These are phyloP conservation scores for Citrullus colocynthis DNA, from an alignment of 306 rosid genomes.

Conservation along the genomic window DNA sequence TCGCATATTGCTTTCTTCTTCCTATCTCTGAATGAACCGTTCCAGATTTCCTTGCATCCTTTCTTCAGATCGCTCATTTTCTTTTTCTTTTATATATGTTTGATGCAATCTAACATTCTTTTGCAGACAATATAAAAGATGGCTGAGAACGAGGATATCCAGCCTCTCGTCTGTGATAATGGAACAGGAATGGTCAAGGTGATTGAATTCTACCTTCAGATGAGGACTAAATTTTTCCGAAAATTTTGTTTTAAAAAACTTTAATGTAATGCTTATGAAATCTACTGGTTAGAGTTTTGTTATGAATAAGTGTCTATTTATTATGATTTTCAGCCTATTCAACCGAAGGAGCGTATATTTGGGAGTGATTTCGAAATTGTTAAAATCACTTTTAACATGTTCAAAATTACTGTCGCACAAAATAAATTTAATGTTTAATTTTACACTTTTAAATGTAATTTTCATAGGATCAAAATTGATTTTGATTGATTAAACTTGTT, in stretches of 20 bases:
- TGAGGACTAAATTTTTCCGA: background rate
- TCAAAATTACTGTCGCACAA: too few relatives aligned
- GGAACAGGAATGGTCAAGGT: slow-evolving; percentile 35
- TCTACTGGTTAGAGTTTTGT: background rate
- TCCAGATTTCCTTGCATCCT: background rate
- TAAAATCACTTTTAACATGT: too few relatives aligned
- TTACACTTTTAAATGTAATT: too few relatives aligned
- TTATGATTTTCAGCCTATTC: background rate
- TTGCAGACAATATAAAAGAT: slow-evolving; percentile 18
- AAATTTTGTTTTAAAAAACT: background rate
- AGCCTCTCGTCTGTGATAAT: slow-evolving; percentile 30
- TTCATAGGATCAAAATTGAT: too few relatives aligned
- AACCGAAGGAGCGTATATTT: too few relatives aligned
- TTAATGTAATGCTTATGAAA: background rate
- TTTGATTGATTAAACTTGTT: too few relatives aligned
- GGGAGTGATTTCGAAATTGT: too few relatives aligned
- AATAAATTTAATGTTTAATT: too few relatives aligned
- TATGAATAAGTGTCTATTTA: background rate
- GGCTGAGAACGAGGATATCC: slow-evolving; percentile 26
- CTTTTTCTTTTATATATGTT: background rate
- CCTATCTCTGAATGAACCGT: background rate
- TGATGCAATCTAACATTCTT: background rate
- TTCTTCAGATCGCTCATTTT: background rate
- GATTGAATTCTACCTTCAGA: background rate
- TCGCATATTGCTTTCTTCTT: slow-evolving; percentile 1